Conservation (phyloP, 2,329 filamentous ascomycete species). For the Teratosphaeria pseudoeucalypti region DNA sequence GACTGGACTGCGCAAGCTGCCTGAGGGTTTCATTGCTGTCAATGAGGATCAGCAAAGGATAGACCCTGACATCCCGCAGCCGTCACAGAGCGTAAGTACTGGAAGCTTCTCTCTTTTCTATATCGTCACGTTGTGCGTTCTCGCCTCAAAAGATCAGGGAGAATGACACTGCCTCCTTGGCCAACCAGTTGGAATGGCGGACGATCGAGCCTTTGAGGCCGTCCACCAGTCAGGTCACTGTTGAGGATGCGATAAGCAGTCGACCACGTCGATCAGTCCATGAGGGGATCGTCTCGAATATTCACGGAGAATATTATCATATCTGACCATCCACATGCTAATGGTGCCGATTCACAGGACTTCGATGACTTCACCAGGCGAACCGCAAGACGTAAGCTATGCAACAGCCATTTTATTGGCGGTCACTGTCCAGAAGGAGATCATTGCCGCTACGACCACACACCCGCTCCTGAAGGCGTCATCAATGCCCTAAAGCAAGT, state of each 20-base stretch:
- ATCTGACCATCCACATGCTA: not conserved
- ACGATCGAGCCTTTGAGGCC: not conserved
- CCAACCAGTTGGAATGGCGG: no score
- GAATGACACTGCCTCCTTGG: not conserved
- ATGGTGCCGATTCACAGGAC: conserved; percentile 18
- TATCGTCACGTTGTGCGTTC: not conserved
- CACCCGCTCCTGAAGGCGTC: conserved; percentile 29
- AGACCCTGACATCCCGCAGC: conserved; percentile 32
- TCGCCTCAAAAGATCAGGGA: not conserved
- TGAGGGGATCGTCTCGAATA: not conserved
- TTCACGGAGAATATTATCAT: not conserved
- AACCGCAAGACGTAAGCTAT: conserved; percentile 33
- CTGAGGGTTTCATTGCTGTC: conserved; percentile 31
- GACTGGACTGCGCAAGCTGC: conserved; percentile 6
- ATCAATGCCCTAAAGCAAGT: conserved; percentile 36
- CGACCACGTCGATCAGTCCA: not conserved
- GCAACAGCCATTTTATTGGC: conserved; percentile 39
- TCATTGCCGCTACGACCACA: conserved; percentile 39
- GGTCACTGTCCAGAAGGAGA: conserved; percentile 21
- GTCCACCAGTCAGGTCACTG: not conserved
- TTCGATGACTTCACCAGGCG: conserved; percentile 31
- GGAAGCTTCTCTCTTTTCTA: not conserved
- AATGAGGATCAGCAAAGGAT: conserved; percentile 40
- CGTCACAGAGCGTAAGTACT: conserved; percentile 7
- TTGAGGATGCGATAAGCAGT: not conserved